Percentiles rank a stretch among this genome's conserved stretches.
Conservation (phyloP, 345 rosid genomes). For the Eucalyptus victrix region DNA sequence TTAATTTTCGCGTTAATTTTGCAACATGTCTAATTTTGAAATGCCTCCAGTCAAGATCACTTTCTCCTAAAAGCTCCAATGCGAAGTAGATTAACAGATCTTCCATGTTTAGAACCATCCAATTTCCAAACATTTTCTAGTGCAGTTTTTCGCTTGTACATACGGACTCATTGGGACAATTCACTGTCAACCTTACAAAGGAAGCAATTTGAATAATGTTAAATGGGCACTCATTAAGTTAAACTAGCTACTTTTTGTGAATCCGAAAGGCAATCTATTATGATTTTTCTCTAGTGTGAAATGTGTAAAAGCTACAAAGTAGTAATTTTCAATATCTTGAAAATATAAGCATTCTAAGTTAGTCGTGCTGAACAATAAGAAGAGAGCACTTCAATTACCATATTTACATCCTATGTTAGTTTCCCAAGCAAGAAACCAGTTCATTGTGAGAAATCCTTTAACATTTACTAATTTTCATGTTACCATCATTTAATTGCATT, state of each 20-base stretch:
- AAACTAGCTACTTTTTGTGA: background rate
- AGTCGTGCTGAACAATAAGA: background rate
- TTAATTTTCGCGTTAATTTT: no score
- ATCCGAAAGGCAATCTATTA: background rate
- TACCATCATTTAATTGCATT: no score
- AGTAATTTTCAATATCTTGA: no score
- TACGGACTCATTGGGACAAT: fast-evolving
- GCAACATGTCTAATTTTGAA: no score
- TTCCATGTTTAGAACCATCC: background rate
- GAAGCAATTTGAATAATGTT: no score
- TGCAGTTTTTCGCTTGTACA: fast-evolving
- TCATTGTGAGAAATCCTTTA: no score
- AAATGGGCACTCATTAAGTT: background rate
- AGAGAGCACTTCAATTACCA: background rate
- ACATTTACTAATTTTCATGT: no score
- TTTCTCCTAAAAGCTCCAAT: background rate
- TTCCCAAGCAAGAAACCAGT: no score
- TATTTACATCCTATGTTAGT: background rate
- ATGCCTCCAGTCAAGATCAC: background rate
- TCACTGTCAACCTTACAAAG: no score
- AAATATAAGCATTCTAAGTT: background rate
- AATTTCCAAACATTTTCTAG: no score
- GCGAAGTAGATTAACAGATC: background rate
- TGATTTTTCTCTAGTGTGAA: background rate
- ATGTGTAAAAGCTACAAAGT: background rate